Conservation (phyloP, 2,329 filamentous ascomycete species). For the Aaosphaeria pasadenensis region DNA sequence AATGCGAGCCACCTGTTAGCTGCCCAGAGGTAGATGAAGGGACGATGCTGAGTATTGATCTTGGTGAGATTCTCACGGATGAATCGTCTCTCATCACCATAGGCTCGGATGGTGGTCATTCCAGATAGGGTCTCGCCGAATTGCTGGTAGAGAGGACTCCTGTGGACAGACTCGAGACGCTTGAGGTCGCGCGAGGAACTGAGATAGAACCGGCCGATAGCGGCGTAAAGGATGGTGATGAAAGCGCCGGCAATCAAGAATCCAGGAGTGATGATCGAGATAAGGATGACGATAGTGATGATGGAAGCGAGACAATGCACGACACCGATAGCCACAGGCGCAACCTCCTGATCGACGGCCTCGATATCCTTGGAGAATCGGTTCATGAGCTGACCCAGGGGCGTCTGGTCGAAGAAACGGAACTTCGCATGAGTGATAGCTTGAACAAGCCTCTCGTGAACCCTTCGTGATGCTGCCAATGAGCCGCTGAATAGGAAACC, state of each 20-base stretch:
- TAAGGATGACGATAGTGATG: conserved; percentile 81
- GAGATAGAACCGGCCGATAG: conserved; percentile 85
- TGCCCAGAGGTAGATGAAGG: conserved; percentile 95
- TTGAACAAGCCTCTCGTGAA: conserved; percentile 76
- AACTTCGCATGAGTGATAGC: conserved; percentile 87
- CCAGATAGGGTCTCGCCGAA: conserved; percentile 94
- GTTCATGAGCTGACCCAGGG: conserved; percentile 95
- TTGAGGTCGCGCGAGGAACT: conserved; percentile 93
- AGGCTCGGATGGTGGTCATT: conserved; percentile 95
- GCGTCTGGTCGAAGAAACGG: conserved; percentile 96
- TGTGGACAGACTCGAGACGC: conserved; percentile 87
- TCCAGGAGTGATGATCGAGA: conserved; percentile 82
- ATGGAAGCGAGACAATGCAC: conserved; percentile 67
- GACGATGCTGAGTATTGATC: conserved; percentile 87
- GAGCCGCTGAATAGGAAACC: conserved; percentile 91
- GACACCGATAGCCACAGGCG: conserved; percentile 79
- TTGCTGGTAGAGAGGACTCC: conserved; percentile 94
- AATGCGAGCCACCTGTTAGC: conserved; percentile 96
- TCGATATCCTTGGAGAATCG: conserved; percentile 98
- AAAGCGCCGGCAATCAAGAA: conserved; percentile 86
- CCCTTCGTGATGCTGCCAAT: conserved; percentile 77
- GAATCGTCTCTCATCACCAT: conserved; percentile 90
- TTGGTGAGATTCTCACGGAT: conserved; percentile 84
- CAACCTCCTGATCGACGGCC: conserved; percentile 91
- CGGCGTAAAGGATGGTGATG: conserved; percentile 78